Evolutionary conservation across 1,284 basidiomycete species (phyloP), one percentile per base, ranked within the genome.

Genomic region (Leccinum pachyderme): DNA sequence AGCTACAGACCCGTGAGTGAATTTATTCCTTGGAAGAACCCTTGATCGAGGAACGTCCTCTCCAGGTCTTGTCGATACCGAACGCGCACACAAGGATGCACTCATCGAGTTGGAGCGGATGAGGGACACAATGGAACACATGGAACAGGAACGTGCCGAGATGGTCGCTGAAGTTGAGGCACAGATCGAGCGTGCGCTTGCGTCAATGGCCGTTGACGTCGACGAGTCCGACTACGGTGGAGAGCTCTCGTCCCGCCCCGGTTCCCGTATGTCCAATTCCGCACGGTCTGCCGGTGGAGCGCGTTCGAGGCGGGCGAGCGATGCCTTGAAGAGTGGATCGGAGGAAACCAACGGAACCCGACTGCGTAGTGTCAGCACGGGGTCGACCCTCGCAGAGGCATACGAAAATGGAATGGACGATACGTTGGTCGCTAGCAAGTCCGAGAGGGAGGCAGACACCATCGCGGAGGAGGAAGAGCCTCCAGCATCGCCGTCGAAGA

Each of bases 81-180:
- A 92, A 68, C 57, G 47, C n/a, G 88, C 86, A 7, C 90, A 92
- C 69, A 78, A 78, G 59, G 81, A 87, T 22, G 89, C 89, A 9
- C 71, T 83, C 63, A 47, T 75, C 18, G 90, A 92, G 71, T 75
- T 92, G 43, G 79, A 86, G 61, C 73, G 74, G 57, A 92, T 92
- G 90, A 81, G 80, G 56, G 78, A 82, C 13, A 82, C 80, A 6
- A 92, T 92, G 89, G 87, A 90, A 53, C 82, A 75, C 66, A 91
- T 92, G 90, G 89, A 92, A 67, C 75, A 82, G 59, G 89, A 92
- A 70, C 87, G 91, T 51, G 82, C 85, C 33, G 86, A 89, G 64
- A 91, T 93, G 89, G 87, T 92, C 47, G 89, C 87, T 12, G 89
- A 92, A 72, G 89, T 93, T 25, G 89, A 93, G 68, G 87, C 87